phyloP scores from a whole-genome alignment of 768 basidiomycete species.

The Kwoniella newhampshirensis region DNA sequence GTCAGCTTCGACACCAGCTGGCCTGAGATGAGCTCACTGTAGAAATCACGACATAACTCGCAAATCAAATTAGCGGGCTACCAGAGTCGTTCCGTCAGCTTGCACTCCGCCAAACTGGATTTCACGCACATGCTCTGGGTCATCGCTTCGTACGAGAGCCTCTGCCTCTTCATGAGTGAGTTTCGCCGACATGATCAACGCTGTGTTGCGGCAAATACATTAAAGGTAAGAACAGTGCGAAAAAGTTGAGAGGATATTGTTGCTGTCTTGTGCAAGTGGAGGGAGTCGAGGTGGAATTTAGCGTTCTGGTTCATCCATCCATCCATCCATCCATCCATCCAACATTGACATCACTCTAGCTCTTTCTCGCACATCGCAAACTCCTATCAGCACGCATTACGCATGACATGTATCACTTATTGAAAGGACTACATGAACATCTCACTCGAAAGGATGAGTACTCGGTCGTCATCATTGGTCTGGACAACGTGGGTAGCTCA shows the following conservation, averaged over 20 bases:
- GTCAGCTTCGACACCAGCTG: not conserved
- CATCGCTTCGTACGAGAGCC: slow-evolving; percentile 46
- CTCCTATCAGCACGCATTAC: too few species aligned
- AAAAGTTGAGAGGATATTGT: slow-evolving; percentile 12
- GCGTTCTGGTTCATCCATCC: too few species aligned
- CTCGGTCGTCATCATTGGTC: slow-evolving; percentile 87
- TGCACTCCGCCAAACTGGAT: not conserved
- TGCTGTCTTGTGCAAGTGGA: not conserved
- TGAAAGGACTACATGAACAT: slow-evolving; percentile 87
- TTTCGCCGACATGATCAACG: slow-evolving; percentile 9
- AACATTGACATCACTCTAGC: too few species aligned
- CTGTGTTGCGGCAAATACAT: not conserved
- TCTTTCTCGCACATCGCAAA: not conserved
- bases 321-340: too few species aligned
- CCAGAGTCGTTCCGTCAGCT: not conserved
- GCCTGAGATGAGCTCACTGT: slow-evolving; percentile 54
- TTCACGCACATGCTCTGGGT: slow-evolving; percentile 58
- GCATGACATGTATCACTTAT: slow-evolving; percentile 78
- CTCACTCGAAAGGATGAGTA: slow-evolving; percentile 81
- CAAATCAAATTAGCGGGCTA: slow-evolving; percentile 85
- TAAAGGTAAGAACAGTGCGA: not conserved
- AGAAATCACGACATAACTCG: slow-evolving; percentile 78
- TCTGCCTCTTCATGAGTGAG: slow-evolving; percentile 32
- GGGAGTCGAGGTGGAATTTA: too few species aligned
- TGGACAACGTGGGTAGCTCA: slow-evolving; percentile 48